A percentile compares a stretch with the other conserved stretches of the same genome.
phyloP scores from a whole-genome alignment of 2,329 filamentous ascomycete species.

The Bimuria novae-zelandiae region DNA sequence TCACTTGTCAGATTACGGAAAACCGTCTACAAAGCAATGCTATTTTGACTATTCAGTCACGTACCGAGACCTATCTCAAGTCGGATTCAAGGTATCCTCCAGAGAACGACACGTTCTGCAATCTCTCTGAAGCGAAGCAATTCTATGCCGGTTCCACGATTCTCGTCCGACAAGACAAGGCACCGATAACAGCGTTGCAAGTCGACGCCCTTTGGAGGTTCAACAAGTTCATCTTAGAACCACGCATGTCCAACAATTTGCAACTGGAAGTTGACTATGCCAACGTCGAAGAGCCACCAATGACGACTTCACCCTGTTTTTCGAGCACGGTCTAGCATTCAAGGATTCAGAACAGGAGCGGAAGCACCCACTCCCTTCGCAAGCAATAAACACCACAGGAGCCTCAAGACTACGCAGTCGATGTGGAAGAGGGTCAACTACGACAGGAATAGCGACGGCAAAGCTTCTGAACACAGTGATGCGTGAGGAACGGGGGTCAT shows the following conservation, averaged over 20 bases:
- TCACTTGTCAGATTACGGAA: too few species aligned
- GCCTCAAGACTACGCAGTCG: not conserved
- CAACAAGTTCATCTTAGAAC: not conserved
- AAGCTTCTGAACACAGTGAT: not conserved
- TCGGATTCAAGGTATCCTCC: too few species aligned
- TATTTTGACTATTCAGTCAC: not conserved
- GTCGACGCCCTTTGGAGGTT: not conserved
- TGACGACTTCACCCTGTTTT: not conserved
- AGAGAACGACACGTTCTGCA: too few species aligned
- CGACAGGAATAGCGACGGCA: not conserved
- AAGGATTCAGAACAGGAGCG: not conserved
- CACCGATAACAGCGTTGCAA: not conserved
- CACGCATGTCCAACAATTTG: not conserved
- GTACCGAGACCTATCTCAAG: not conserved
- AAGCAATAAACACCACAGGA: not conserved
- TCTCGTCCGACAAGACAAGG: not conserved
- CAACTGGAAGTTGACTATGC: not conserved
- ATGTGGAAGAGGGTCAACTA: not conserved
- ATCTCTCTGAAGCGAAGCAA: not conserved
- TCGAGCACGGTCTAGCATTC: not conserved
- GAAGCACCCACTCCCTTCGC: too few species aligned
- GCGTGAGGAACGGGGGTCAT: too few species aligned
- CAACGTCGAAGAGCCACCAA: not conserved
- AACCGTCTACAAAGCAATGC: not conserved
- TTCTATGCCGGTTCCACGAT: not conserved